Evolutionary conservation across 176 grass and related monocot species (phyloP).

Genomic region (Poa pratensis): DNA sequence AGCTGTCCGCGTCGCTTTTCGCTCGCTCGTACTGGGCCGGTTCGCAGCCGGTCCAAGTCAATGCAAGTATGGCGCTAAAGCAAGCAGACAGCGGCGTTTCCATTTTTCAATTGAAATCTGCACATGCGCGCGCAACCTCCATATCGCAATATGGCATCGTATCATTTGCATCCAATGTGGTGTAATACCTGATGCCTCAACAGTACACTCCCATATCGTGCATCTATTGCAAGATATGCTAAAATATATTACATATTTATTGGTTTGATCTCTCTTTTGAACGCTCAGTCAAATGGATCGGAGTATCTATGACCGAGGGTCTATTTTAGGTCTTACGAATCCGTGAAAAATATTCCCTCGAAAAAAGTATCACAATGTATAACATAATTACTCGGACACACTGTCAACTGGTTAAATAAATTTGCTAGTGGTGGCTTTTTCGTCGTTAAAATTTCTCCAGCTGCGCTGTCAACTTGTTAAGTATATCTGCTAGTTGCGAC

Average conservation of each 20-base stretch:
- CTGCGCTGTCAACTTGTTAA: background rate
- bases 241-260: background rate
- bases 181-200: background rate
- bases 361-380: no score
- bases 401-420: no score
- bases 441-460: background rate
- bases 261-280: background rate
- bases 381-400: no score
- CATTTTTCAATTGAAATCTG: background rate
- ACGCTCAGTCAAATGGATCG: background rate
- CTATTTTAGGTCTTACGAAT: background rate
- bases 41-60: background rate
- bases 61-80: background rate
- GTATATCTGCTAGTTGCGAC: background rate
- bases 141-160: background rate
- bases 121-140: background rate
- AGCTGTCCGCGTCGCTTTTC: background rate
- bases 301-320: no score
- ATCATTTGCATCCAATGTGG: slow-evolving; percentile 9
- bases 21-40: background rate
- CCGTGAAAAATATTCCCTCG: background rate
- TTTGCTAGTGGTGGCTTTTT: no score
- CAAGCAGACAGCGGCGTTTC: background rate
- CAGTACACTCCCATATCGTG: slow-evolving; percentile 10
- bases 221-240: background rate